These are phyloP conservation scores for Alisma plantagoaquatica DNA, from an alignment of 106 monocot species.

Conservation along the genomic window DNA sequence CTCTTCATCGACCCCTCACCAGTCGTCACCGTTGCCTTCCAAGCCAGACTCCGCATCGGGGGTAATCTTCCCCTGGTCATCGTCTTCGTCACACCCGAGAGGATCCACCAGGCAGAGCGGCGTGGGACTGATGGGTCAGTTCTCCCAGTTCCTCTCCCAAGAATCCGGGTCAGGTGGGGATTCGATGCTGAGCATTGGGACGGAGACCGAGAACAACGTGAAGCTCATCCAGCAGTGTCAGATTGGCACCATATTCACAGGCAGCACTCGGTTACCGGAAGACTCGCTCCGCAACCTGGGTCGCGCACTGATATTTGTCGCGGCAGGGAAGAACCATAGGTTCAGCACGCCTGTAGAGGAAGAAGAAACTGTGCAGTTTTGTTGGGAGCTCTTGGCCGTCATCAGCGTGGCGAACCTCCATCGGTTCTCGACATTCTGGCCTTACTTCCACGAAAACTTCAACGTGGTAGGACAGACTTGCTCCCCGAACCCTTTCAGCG, in stretches of 20 bases:
- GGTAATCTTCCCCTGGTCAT: conserved; percentile 37
- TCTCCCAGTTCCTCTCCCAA: conserved; percentile 59
- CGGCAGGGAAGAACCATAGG: conserved; percentile 81
- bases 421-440: conserved; percentile 62
- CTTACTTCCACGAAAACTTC: conserved; percentile 58
- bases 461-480: conserved; percentile 50
- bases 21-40: not conserved
- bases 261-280: conserved; percentile 44
- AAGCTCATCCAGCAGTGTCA: conserved; percentile 86
- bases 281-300: conserved; percentile 60
- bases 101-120: conserved; percentile 7
- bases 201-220: conserved; percentile 73
- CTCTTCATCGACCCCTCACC: not conserved
- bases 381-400: conserved; percentile 70
- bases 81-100: conserved; percentile 2
- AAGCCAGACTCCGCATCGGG: conserved; percentile 32
- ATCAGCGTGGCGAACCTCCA: conserved; percentile 38
- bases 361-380: conserved; percentile 74
- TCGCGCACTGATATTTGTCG: conserved; percentile 62
- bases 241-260: conserved; percentile 60
- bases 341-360: conserved; percentile 84
- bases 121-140: conserved; percentile 41
- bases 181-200: conserved; percentile 44
- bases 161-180: conserved; percentile 45
- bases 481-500: conserved; percentile 73